Evolutionary conservation across 169 alveolate genomes (phyloP).

Genomic region (Cryptosporidium felis): DNA sequence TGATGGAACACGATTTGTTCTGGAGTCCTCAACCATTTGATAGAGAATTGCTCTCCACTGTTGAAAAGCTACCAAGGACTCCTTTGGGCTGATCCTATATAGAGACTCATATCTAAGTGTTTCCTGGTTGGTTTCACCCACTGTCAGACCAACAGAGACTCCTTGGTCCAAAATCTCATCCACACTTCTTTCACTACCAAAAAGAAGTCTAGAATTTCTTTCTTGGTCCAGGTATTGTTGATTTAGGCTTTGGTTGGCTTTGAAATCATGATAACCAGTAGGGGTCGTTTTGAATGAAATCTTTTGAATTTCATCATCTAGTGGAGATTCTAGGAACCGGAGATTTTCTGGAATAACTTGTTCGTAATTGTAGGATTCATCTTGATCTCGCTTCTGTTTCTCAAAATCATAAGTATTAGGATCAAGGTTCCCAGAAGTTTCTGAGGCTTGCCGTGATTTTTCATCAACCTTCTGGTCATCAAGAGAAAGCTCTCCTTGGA

Average conservation of each 20-base stretch:
- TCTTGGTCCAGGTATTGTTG: neutral
- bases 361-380: neutral
- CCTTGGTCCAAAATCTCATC: slow-evolving; percentile 32
- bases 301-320: slow-evolving; percentile 11
- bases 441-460: neutral
- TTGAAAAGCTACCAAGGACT: slow-evolving; percentile 56
- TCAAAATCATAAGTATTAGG: neutral
- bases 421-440: neutral
- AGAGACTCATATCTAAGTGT: slow-evolving; percentile 26
- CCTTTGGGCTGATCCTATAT: neutral
- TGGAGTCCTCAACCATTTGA: slow-evolving; percentile 1
- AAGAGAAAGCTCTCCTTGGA: slow-evolving; percentile 11
- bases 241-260: slow-evolving; percentile 27
- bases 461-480: neutral
- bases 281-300: slow-evolving; percentile 23
- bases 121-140: slow-evolving; percentile 29
- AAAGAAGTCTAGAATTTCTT: neutral
- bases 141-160: slow-evolving; percentile 61
- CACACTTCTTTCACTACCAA: slow-evolving; percentile 12
- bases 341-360: neutral
- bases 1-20: neutral
- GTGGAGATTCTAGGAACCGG: slow-evolving; percentile 17
- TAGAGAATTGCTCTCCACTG: slow-evolving; percentile 42
- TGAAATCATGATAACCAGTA: slow-evolving; percentile 53
- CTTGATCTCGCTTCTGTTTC: neutral